Percentiles rank a stretch among this genome's conserved stretches.
These are phyloP conservation scores for Candida schatavii DNA, from an alignment of 805 yeast genomes.

Conservation along the genomic window DNA sequence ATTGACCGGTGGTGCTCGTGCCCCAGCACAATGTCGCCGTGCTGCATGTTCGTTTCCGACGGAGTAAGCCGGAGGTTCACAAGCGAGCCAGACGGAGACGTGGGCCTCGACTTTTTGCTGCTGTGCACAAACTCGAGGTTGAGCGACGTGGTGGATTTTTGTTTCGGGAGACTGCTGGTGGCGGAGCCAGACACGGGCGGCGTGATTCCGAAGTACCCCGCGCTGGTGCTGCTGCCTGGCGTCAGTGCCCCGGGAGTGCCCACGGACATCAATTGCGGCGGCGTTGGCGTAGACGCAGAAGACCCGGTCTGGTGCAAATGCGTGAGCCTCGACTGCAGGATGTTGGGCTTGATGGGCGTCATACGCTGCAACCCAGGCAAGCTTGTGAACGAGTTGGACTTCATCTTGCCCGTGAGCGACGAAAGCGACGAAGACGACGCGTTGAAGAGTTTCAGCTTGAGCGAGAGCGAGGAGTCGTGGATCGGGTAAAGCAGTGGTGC, in stretches of 20 bases:
- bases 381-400: slow-evolving; percentile 21
- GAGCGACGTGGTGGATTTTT: slow-evolving; percentile 28
- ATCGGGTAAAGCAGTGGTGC: neutral
- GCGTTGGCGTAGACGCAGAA: slow-evolving; percentile 5
- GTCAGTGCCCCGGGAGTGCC: slow-evolving; percentile 15
- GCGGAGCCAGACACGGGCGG: too few relatives aligned
- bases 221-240: slow-evolving; percentile 4
- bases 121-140: slow-evolving; percentile 34
- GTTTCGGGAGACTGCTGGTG: slow-evolving; percentile 24
- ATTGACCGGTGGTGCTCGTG: slow-evolving; percentile 1
- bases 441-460: slow-evolving; percentile 12
- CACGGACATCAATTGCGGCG: slow-evolving; percentile 17
- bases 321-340: neutral
- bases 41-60: neutral
- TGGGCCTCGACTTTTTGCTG: slow-evolving; percentile 46
- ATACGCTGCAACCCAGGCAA: slow-evolving; percentile 32
- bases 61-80: neutral
- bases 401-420: slow-evolving; percentile 21
- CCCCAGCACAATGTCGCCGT: neutral
- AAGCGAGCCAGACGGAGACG: slow-evolving; percentile 34
- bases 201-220: slow-evolving; percentile 14
- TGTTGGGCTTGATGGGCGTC: slow-evolving; percentile 39
- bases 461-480: neutral
- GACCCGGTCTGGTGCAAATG: slow-evolving; percentile 2
- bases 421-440: slow-evolving; percentile 17